These are phyloP conservation scores for Rhodocollybia butyracea DNA, from an alignment of 768 basidiomycete species.

Conservation along the genomic window DNA sequence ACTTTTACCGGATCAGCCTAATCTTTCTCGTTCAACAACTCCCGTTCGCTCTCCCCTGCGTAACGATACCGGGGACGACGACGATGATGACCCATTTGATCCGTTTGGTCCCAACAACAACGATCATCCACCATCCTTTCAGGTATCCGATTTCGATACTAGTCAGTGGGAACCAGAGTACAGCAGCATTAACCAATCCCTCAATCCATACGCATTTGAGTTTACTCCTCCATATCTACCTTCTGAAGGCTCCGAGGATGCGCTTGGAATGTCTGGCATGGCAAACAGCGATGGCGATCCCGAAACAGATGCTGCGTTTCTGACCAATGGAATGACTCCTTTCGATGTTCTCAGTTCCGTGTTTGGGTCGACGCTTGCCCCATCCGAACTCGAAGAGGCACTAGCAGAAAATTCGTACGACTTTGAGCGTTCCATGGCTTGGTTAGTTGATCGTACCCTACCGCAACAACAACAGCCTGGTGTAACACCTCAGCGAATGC, in stretches of 20 bases:
- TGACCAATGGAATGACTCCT: constrained; percentile 94
- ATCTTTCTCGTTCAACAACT: constrained; percentile 51
- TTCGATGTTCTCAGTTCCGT: constrained; percentile 94
- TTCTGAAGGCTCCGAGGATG: neutral
- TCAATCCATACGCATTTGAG: constrained; percentile 20
- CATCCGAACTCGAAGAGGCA: constrained; percentile 92
- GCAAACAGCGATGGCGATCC: constrained; percentile 21
- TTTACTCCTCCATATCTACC: constrained; percentile 5
- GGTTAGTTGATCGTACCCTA: constrained; percentile 76
- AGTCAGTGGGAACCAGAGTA: constrained; percentile 51
- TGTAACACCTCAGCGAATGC: constrained; percentile 34
- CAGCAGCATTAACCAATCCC: constrained; percentile 26
- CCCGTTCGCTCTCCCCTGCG: constrained; percentile 67
- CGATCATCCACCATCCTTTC: constrained; percentile 52
- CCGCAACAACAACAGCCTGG: constrained; percentile 29
- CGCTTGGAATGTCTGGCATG: constrained; percentile 10
- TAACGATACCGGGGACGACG: constrained; percentile 52
- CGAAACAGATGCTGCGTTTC: constrained; percentile 54
- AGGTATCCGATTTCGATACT: constrained; percentile 60
- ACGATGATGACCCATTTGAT: constrained; percentile 86
- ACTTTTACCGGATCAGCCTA: constrained; percentile 67
- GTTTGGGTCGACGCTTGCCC: constrained; percentile 86
- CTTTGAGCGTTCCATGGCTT: constrained; percentile 94
- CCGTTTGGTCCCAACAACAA: constrained; percentile 58
- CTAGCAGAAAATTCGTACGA: constrained; percentile 86